phyloP scores from a whole-genome alignment of 169 alveolate species.

The Cryptosporidium canis region DNA sequence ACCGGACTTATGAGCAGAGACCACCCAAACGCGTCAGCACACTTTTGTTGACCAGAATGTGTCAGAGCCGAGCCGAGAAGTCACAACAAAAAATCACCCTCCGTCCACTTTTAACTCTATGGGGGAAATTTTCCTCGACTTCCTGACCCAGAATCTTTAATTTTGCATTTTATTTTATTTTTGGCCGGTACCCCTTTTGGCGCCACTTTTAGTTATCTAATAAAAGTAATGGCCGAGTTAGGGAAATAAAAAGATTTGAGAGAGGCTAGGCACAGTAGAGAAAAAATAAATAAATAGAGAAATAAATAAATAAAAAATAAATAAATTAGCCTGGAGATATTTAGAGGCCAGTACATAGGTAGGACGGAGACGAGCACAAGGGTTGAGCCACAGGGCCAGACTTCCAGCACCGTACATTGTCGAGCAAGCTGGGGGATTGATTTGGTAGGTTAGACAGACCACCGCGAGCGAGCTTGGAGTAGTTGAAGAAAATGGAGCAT shows the following conservation, averaged over 20 bases:
- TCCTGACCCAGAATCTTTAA: background rate
- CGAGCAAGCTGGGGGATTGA: background rate
- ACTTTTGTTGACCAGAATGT: too few species aligned
- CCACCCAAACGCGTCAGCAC: too few species aligned
- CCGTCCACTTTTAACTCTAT: background rate
- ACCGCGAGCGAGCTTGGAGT: background rate
- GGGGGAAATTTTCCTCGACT: background rate
- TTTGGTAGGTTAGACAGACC: background rate
- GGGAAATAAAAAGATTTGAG: constrained; percentile 7
- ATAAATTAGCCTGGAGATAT: background rate
- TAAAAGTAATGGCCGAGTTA: background rate
- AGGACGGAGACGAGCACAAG: too few species aligned
- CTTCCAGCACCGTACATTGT: too few species aligned
- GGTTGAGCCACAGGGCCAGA: too few species aligned
- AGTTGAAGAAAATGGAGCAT: background rate
- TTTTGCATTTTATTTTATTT: constrained; percentile 2
- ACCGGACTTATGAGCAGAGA: too few species aligned
- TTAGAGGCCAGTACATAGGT: too few species aligned
- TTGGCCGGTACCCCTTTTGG: background rate
- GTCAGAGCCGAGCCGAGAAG: too few species aligned
- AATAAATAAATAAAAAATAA: background rate
- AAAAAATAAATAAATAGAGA: background rate
- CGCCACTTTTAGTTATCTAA: background rate
- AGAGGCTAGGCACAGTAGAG: background rate
- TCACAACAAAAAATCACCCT: too few species aligned